Evolutionary conservation across 2,329 filamentous ascomycete species (phyloP), one percentile per base, ranked within the genome.

Genomic region (Exophiala aquamarina): DNA sequence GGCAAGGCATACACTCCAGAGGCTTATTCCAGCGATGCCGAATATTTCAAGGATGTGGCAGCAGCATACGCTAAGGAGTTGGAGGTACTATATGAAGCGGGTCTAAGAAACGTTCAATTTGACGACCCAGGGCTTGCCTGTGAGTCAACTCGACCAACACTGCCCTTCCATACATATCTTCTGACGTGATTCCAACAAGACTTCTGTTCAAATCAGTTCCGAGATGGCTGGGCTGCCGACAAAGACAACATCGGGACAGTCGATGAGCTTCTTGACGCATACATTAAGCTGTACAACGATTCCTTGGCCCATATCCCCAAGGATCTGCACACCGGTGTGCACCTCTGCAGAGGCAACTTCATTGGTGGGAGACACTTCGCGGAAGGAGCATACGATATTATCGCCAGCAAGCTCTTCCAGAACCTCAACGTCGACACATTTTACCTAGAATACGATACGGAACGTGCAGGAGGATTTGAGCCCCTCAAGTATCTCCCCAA

Each of bases 221-320:
- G 83, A 31, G 68, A 79, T 31, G 83, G 82, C 3, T 86, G 81
- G 79, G 76, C 75, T 26, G 76, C 77, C n/a, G 84, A 87, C 63
- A 69, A 74, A 42, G 75, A 79, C 59, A 86, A 87, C 62, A 76
- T 75, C 40, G 79, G 81, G 62, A 78, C 79, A 1, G 77, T 84
- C 2, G 82, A 86, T 35, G 79, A 82, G 57, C 79, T 87, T 21
- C 75, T 88, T 5, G 83, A 86, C 55, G 76, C 81, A 5, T 89
- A 88, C 66, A 84, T 89, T 61, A 70, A 74, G 38, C 77, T 87
- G 52, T 88, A 89, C 73, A 88, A 88, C 64, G 80, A 84, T 62
- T 81, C 74, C 55, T 73, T 86, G 61, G 70, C 71, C 58, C 74
- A 76, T 56, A 67, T 78, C 1, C 82, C 84, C 0, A 60, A 70